Percentiles rank a stretch among this genome's conserved stretches.
Evolutionary conservation across 257 asterid species (phyloP).

Genomic region (Paulownia fortunei): DNA sequence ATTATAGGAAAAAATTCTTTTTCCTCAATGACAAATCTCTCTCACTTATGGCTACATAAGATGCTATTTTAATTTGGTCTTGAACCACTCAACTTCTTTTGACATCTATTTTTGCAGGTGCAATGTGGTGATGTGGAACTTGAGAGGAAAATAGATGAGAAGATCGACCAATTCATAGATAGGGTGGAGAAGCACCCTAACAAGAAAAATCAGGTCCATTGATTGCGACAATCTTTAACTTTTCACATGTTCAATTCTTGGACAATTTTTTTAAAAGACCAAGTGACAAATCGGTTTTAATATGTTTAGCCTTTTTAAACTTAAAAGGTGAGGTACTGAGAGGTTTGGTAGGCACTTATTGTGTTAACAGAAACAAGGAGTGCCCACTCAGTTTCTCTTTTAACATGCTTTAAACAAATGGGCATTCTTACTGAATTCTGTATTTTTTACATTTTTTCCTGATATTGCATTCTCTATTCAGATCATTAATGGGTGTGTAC

Average conservation of each 20-base stretch:
- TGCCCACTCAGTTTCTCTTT: background rate
- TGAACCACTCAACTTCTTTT: background rate
- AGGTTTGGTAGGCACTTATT: conserved; percentile 10
- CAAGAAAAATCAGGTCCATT: conserved; percentile 87
- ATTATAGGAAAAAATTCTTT: background rate
- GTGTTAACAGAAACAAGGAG: background rate
- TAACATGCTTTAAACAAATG: background rate
- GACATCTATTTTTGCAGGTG: conserved; percentile 53
- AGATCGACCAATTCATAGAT: conserved; percentile 84
- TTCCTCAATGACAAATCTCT: background rate
- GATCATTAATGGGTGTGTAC: conserved; percentile 25
- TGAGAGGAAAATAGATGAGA: conserved; percentile 87
- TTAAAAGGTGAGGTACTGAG: conserved; percentile 12
- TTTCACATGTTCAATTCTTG: conserved; percentile 3
- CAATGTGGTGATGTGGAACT: conserved; percentile 88
- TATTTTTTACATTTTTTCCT: conserved; percentile 5
- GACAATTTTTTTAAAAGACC: background rate
- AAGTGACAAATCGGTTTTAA: background rate
- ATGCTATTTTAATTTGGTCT: background rate
- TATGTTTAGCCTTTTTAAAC: background rate
- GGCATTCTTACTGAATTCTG: background rate
- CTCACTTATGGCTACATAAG: background rate
- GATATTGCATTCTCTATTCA: background rate
- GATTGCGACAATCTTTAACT: conserved; percentile 21
- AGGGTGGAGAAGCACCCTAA: conserved; percentile 95